Base-by-base conservation (phyloP, 371 early-diverging fungal genomes). In the Lichtheimia corymbifera region DNA sequence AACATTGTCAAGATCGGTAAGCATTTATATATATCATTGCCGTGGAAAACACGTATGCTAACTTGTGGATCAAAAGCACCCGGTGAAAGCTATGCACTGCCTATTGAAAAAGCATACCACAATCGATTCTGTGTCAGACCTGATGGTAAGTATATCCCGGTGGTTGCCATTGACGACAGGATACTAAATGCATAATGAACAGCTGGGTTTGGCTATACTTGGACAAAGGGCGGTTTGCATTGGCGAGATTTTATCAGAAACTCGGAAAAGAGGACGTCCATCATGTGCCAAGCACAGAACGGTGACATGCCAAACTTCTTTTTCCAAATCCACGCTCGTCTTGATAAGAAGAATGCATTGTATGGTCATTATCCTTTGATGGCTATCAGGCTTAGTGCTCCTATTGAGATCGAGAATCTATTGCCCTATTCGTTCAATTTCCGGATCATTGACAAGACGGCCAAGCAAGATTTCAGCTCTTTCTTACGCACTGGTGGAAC, bases 401-500 rank as follows among this genome's bases (percentile, higher is more conserved):
- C 99, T 12, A 81, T 97, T 30, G 93, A 94, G 72, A 83, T 99
- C 30, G 98, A 99, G 77, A 99, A 99, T 66, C 73, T 97, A 43
- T 74, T 99, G 45, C 99, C 99, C 0, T 95, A 90, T 70, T 88
- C 93, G 62, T 77, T 95, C 66, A 85, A 87, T 41, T 94, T 92
- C 66, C 71, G 74, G 43, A 80, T 96, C 20, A 79, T 90, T 44
- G 96, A 95, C 73, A 89, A 90, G 64, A 84, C 84, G 1, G 70
- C 78, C 3, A 77, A 82, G 5, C 81, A 84, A 63, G 90, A 92
- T 55, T 72, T 83, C 30, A 80, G 78, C 17, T 89, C 88, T 11
- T 77, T 73, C 43, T 67, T 96, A 56, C 68, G 83, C 5, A 86
- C 88, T 53, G 96, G 95, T 13, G 89, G 83, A 0, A 65, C 87